Conservation (phyloP, 2,329 filamentous ascomycete species). For the Neonectria sp. region DNA sequence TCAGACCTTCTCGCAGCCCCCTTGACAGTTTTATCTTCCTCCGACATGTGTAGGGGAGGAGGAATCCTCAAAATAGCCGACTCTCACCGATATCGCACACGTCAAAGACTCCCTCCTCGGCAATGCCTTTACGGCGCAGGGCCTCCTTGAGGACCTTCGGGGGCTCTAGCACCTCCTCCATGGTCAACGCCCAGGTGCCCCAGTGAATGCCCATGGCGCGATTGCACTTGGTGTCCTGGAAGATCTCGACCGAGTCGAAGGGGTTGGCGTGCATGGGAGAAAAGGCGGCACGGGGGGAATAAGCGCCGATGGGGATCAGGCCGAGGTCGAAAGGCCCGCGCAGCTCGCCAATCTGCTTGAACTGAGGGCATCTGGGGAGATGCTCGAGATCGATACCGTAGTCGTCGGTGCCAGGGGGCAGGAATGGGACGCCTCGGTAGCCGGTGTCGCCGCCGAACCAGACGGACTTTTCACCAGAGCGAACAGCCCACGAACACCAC, state of each 20-base stretch:
- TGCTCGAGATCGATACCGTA: conserved; percentile 77
- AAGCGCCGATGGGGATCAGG: conserved; percentile 93
- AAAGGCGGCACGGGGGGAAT: conserved; percentile 80
- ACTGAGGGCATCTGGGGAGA: conserved; percentile 84
- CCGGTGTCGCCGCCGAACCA: conserved; percentile 95
- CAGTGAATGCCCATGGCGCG: conserved; percentile 91
- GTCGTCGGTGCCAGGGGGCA: conserved; percentile 76
- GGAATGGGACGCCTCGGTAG: conserved; percentile 82
- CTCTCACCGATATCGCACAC: conserved; percentile 89
- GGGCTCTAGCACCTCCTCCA: conserved; percentile 89
- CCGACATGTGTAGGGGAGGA: background rate
- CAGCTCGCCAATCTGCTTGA: conserved; percentile 84
- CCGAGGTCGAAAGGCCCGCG: conserved; percentile 92
- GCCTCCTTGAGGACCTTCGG: conserved; percentile 81
- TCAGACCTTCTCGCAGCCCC: background rate
- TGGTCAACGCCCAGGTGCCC: conserved; percentile 90
- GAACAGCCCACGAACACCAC: conserved; percentile 90
- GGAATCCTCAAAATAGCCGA: conserved; percentile 73
- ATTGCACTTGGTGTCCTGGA: conserved; percentile 84
- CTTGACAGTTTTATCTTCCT: background rate
- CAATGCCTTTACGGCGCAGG: conserved; percentile 75
- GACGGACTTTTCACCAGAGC: conserved; percentile 81
- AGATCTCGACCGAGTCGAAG: conserved; percentile 90
- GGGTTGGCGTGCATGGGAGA: conserved; percentile 90
- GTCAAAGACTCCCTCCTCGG: conserved; percentile 83